A percentile compares a stretch with the other conserved stretches of the same genome.
phyloP scores from a whole-genome alignment of 345 rosid species.

The Eucalyptus leucophloia region DNA sequence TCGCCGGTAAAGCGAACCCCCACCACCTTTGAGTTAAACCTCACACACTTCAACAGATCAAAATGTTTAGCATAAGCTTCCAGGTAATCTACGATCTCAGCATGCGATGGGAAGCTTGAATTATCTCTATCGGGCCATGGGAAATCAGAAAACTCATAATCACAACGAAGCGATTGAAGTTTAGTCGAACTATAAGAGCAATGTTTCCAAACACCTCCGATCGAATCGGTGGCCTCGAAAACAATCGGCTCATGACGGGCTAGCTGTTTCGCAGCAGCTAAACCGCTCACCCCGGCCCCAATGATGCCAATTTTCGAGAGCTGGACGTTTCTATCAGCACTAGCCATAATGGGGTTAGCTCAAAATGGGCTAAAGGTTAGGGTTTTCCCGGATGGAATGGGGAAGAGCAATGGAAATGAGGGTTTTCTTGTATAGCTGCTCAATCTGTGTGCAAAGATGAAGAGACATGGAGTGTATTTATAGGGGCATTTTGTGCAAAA shows the following conservation, averaged over 20 bases:
- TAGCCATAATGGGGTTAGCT: background rate
- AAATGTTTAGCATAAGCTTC: conserved; percentile 58
- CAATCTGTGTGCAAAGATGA: background rate
- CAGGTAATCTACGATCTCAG: conserved; percentile 64
- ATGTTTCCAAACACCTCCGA: conserved; percentile 91
- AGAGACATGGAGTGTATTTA: background rate
- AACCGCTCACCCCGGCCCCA: conserved; percentile 86
- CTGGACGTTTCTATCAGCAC: background rate
- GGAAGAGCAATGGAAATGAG: background rate
- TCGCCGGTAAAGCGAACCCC: conserved; percentile 45
- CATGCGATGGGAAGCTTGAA: conserved; percentile 46
- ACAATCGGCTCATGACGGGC: conserved; percentile 47
- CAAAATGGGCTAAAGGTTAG: background rate
- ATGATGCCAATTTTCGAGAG: conserved; percentile 61
- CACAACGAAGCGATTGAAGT: conserved; percentile 58
- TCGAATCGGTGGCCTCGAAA: conserved; percentile 64
- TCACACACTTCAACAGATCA: conserved; percentile 48
- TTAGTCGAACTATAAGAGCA: conserved; percentile 71
- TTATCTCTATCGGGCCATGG: conserved; percentile 79
- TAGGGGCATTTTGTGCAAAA: background rate
- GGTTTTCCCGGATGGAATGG: background rate
- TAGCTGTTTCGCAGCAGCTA: conserved; percentile 74
- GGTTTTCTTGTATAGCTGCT: background rate
- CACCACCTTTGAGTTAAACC: conserved; percentile 63
- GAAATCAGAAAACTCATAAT: conserved; percentile 83